Percentiles rank a stretch among this genome's conserved stretches.
Evolutionary conservation across 2,329 filamentous ascomycete species (phyloP).

Genomic region (Pestalotiopsis sp.): DNA sequence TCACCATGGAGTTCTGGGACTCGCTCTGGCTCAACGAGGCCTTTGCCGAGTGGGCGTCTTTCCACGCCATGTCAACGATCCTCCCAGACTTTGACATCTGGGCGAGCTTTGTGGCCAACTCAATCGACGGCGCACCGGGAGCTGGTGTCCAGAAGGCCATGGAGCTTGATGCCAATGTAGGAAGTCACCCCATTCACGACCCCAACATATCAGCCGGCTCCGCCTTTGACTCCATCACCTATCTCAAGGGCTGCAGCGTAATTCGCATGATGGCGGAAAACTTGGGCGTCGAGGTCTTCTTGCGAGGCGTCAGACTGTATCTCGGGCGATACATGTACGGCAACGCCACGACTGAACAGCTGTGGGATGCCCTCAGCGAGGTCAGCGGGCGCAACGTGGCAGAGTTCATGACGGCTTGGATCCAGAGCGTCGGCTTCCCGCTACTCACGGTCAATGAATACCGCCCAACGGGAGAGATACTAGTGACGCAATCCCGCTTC

Average conservation of each 20-base stretch:
- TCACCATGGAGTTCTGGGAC: slow-evolving; percentile 78
- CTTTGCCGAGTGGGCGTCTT: slow-evolving; percentile 64
- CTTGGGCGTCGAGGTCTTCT: slow-evolving; percentile 65
- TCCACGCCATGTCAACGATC: slow-evolving; percentile 14
- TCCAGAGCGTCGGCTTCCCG: slow-evolving; percentile 70
- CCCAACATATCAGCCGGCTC: slow-evolving; percentile 70
- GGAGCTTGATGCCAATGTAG: slow-evolving; percentile 66
- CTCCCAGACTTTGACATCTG: slow-evolving; percentile 16
- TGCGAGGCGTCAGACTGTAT: slow-evolving; percentile 68
- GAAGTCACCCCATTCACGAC: slow-evolving; percentile 71
- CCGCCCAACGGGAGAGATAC: neutral
- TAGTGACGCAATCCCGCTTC: neutral
- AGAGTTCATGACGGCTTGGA: slow-evolving; percentile 72
- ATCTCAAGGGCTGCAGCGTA: slow-evolving; percentile 72
- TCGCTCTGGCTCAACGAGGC: slow-evolving; percentile 74
- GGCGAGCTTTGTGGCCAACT: slow-evolving; percentile 16
- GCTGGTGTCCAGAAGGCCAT: slow-evolving; percentile 31
- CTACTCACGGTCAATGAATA: slow-evolving; percentile 46
- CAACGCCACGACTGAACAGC: slow-evolving; percentile 61
- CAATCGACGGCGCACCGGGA: neutral
- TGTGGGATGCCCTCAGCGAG: slow-evolving; percentile 68
- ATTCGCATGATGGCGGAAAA: slow-evolving; percentile 56
- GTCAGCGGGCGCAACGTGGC: slow-evolving; percentile 72
- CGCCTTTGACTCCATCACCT: slow-evolving; percentile 74
- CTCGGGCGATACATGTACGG: slow-evolving; percentile 72